Evolutionary conservation across 805 yeast genomes (phyloP), one percentile per base, ranked within the genome.

Genomic region (Priceomyces melissophilus): DNA sequence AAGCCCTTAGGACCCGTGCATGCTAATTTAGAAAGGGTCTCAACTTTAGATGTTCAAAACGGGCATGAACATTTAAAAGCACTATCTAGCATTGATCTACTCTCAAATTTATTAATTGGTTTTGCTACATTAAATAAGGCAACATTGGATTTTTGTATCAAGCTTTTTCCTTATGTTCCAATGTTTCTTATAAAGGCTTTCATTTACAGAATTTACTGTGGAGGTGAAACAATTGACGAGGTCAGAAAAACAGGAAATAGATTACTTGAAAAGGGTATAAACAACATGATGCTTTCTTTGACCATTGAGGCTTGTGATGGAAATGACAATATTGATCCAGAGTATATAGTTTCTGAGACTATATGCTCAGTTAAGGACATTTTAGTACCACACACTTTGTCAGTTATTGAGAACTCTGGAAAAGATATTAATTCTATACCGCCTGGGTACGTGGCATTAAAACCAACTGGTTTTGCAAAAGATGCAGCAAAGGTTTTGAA

Each of bases 281-380:
- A 86, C 50, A 91, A 90, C 69, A 87, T 90, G 95, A 88, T 90
- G 96, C 69, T 90, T n/a, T 84, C 95, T 1, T 78, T 88, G 60
- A 87, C 96, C 11, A 89, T 90, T 39, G 98, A 90, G 65, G 96
- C 93, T 41, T 83, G 96, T 40, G 87, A 87, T 48, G 96, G 96
- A 30, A 76, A 76, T 43, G 75, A 78, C 56, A 69, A 77, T 61
- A 69, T 79, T 32, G 81, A 79, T 60, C 79, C 82, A 29, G 56
- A 73, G 31, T 70, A 69, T 47, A 84, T 86, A 44, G 79, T 84
- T 29, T 52, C 62, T 13, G 83, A 82, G 58, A 84, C 91, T 13
- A 71, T 78, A 43, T 68, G 71, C 35, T 85, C 95, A 10, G 75
- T 90, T 38, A 75, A 74, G 35, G 76, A 81, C 32, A 81, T 88